These are phyloP conservation scores for Mycena vitilis DNA, from an alignment of 768 basidiomycete genomes.

Conservation along the genomic window DNA sequence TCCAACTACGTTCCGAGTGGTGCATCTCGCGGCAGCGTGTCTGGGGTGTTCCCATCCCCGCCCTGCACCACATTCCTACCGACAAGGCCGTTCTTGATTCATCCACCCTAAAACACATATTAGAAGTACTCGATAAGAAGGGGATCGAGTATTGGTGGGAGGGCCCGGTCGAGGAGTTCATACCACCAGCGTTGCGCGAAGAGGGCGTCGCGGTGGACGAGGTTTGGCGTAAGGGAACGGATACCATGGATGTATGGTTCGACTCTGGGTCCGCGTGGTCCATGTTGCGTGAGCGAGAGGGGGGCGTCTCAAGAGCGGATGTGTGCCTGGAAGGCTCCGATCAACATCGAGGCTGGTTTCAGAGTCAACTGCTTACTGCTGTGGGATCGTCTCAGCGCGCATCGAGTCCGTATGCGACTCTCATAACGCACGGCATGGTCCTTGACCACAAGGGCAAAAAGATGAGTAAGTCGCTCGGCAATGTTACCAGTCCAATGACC, in stretches of 20 bases:
- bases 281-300: conserved; percentile 60
- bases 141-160: conserved; percentile 94
- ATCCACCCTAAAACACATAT: conserved; percentile 78
- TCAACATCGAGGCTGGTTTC: conserved; percentile 99
- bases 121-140: conserved; percentile 75
- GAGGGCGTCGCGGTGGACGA: conserved; percentile 55
- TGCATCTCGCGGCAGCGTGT: conserved; percentile 97
- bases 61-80: conserved; percentile 74
- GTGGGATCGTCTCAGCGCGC: conserved; percentile 62
- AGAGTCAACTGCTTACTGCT: conserved; percentile 90
- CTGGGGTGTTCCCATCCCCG: conserved; percentile 98
- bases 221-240: conserved; percentile 82
- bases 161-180: conserved; percentile 84
- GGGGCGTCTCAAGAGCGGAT: conserved; percentile 68
- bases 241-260: conserved; percentile 99
- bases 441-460: conserved; percentile 90
- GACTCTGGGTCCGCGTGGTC: conserved; percentile 98
- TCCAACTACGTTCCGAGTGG: conserved; percentile 94
- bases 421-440: conserved; percentile 98
- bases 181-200: conserved; percentile 68
- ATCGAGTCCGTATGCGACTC: conserved; percentile 70
- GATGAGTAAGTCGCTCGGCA: conserved; percentile 98
- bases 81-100: conserved; percentile 73
- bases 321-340: conserved; percentile 96
- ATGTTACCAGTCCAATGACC: conserved; percentile 86